phyloP scores from a whole-genome alignment of 441 rosid genomes.

The Monsonia emarginata region DNA sequence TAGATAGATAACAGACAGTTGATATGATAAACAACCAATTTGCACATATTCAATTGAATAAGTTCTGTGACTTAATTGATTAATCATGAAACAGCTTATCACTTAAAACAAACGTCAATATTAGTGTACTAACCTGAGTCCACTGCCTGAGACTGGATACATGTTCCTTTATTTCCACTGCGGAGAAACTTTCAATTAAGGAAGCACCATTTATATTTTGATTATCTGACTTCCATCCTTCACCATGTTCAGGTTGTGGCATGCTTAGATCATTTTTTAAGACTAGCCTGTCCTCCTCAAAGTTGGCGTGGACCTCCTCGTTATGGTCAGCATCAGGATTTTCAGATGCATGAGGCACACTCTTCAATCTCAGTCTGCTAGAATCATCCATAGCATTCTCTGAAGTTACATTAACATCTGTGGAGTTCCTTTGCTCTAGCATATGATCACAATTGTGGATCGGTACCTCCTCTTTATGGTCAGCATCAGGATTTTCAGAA shows the following conservation, averaged over 20 bases:
- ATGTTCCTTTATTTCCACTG: slow-evolving; percentile 45
- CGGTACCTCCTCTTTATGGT: slow-evolving; percentile 17
- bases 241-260: slow-evolving; percentile 14
- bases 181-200: slow-evolving; percentile 43
- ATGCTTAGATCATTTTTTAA: slow-evolving; percentile 10
- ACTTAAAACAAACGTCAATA: slow-evolving; percentile 2
- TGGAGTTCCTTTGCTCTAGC: slow-evolving; percentile 3
- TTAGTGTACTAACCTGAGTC: slow-evolving; percentile 33
- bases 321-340: slow-evolving; percentile 17
- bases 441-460: slow-evolving; percentile 2
- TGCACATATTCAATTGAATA: neutral
- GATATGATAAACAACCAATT: neutral
- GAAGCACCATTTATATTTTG: slow-evolving; percentile 32
- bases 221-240: slow-evolving; percentile 16
- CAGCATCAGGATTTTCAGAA: slow-evolving; percentile 17
- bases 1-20: too few relatives aligned
- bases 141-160: slow-evolving; percentile 37
- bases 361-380: slow-evolving; percentile 4
- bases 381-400: slow-evolving; percentile 16
- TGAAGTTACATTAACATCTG: neutral
- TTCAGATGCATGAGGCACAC: slow-evolving; percentile 11
- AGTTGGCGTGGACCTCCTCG: slow-evolving; percentile 16
- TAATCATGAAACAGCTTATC: neutral
- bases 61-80: neutral
- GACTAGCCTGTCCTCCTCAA: slow-evolving; percentile 14